Evolutionary conservation across 257 asterid genomes (phyloP), one percentile per base, ranked within the genome.

Genomic region (Solanum acaule): DNA sequence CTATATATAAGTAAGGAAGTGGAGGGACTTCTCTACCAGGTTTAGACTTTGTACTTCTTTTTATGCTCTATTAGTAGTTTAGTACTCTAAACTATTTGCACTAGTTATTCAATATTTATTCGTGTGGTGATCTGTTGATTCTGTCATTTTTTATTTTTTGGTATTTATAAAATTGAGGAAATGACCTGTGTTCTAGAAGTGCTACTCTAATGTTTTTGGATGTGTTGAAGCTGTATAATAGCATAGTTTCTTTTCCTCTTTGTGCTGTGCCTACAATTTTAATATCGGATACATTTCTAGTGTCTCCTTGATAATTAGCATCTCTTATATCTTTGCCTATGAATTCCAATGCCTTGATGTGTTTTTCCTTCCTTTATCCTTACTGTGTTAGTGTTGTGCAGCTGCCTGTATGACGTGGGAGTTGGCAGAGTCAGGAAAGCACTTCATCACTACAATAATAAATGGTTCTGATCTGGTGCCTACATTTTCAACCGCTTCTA

Each of bases 351-450:
- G 67, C 42, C 27, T 46, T 27, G 27, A 27, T 81, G 27, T 81
- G 85, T 34, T 81, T 40, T 79, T 44, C 40, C 23, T 81, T 16
- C 16, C 27, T 27, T 9, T 46, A 46, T 46, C 65, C 85, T 86
- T 75, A 35, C 59, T 34, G 29, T 56, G 37, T 23, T 15, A 18
- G 38, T 40, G 42, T 25, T 87, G 44, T 35, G 22, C 91, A 95
- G 98, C 96, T 90, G 98, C 98, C 87, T 94, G 98, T 90, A 94
- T 95, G 98, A 95, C 98, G 40, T 93, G 94, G 95, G 98, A 93
- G 92, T 91, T 95, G 93, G 98, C 97, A 5, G 98, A 95, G 87
- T 95, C 98, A 16, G 97, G 98, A 83, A 93, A 94, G 85, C 92
- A 94, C 88, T 94, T 94, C 91, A 95, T 95, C 86, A 93, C 98